Evolutionary conservation across 805 yeast genomes (phyloP).

Genomic region (Millerozyma miso): DNA sequence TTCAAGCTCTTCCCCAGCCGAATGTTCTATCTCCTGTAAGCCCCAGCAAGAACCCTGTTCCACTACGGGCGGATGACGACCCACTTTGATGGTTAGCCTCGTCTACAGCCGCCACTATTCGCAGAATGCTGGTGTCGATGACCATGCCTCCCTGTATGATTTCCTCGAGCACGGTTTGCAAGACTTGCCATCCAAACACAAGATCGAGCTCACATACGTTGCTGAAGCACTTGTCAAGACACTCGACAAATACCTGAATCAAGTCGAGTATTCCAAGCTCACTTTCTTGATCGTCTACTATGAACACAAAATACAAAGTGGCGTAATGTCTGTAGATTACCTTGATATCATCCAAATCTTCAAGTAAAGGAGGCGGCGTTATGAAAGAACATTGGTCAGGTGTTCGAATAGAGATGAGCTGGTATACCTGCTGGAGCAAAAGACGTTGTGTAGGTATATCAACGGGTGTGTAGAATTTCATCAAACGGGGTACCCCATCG

Average conservation of each 20-base stretch:
- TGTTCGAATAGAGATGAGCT: slow-evolving; percentile 65
- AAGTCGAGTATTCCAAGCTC: slow-evolving; percentile 91
- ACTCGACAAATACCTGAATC: slow-evolving; percentile 95
- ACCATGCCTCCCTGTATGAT: slow-evolving; percentile 98
- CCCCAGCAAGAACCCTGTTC: slow-evolving; percentile 19
- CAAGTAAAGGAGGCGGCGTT: slow-evolving; percentile 80
- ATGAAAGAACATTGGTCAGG: slow-evolving; percentile 82
- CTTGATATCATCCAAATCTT: slow-evolving; percentile 68
- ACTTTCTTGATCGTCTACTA: slow-evolving; percentile 93
- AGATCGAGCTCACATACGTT: slow-evolving; percentile 94
- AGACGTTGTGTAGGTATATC: slow-evolving; percentile 79
- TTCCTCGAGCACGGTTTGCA: slow-evolving; percentile 87
- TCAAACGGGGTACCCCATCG: slow-evolving; percentile 82
- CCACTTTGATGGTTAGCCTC: slow-evolving; percentile 55
- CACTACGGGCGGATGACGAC: slow-evolving; percentile 16
- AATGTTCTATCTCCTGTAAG: slow-evolving; percentile 26
- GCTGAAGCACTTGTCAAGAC: slow-evolving; percentile 85
- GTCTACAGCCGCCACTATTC: slow-evolving; percentile 81
- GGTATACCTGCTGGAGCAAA: slow-evolving; percentile 77
- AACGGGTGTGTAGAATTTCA: slow-evolving; percentile 89
- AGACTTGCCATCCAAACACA: slow-evolving; percentile 98
- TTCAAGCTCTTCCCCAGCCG: slow-evolving; percentile 17
- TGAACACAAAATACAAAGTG: slow-evolving; percentile 90
- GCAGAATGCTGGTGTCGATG: slow-evolving; percentile 79
- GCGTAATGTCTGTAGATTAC: slow-evolving; percentile 95